Percentiles rank a stretch among this genome's conserved stretches.
Evolutionary conservation across 176 grass and related monocot species (phyloP).

Genomic region (Aechmea fasciata): DNA sequence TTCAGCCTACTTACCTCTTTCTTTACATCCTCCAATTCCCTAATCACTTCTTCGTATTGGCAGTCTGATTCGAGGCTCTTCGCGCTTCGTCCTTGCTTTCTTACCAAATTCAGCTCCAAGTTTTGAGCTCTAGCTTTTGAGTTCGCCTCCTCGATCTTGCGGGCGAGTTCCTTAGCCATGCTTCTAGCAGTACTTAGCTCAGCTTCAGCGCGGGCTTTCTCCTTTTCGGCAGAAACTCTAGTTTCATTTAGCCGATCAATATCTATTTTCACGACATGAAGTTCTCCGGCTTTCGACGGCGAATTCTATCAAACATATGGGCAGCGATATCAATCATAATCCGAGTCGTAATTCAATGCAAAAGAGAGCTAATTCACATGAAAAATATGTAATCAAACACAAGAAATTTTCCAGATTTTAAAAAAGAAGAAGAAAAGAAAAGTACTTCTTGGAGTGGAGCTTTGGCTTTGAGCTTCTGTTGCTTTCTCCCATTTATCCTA

Average conservation of each 20-base stretch:
- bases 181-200: conserved; percentile 35
- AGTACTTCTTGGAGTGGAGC: conserved; percentile 43
- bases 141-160: conserved; percentile 47
- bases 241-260: conserved; percentile 34
- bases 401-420: not conserved
- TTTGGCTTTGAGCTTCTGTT: conserved; percentile 21
- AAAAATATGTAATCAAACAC: conserved; percentile 6
- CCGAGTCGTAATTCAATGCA: not conserved
- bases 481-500: conserved; percentile 48
- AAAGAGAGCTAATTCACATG: not conserved
- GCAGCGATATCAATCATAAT: not conserved
- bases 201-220: conserved; percentile 42
- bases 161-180: conserved; percentile 33
- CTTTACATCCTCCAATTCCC: conserved; percentile 47
- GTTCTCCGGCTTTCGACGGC: conserved; percentile 31
- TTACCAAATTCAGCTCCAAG: conserved; percentile 13
- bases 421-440: not conserved
- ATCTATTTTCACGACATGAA: conserved; percentile 23
- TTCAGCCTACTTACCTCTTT: conserved; percentile 50
- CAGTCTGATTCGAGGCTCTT: conserved; percentile 2
- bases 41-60: conserved; percentile 30
- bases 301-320: conserved; percentile 24
- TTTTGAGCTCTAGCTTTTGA: conserved; percentile 28
- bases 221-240: conserved; percentile 38
- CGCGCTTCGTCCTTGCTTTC: not conserved